Conservation (phyloP, 306 rosid genomes). For the Trifolium fragiferum region DNA sequence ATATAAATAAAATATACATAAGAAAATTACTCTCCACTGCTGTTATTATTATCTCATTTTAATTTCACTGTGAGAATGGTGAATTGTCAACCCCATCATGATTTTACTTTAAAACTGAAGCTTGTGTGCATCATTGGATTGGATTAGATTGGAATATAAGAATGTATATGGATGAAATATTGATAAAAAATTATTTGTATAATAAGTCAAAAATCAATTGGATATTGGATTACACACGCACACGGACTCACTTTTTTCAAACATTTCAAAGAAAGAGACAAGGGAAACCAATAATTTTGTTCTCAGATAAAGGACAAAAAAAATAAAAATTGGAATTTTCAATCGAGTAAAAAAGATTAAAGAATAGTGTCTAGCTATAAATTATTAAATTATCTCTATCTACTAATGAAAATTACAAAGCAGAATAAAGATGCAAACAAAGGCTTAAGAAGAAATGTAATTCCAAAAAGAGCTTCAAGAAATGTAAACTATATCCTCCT, state of each 20-base stretch:
- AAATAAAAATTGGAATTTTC: background rate
- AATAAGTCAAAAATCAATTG: no score
- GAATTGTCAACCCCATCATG: background rate
- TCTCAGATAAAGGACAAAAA: background rate
- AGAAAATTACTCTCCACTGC: background rate
- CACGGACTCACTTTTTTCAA: background rate
- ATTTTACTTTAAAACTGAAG: background rate
- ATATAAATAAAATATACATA: background rate
- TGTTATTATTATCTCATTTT: background rate
- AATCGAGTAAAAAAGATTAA: background rate
- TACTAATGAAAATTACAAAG: background rate
- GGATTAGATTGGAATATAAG: background rate
- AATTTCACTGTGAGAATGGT: background rate
- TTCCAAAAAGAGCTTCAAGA: no score
- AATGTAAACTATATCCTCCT: no score
- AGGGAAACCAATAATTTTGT: background rate
- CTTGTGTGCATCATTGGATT: background rate
- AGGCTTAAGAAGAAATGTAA: no score
- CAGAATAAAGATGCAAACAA: no score
- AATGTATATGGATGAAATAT: background rate
- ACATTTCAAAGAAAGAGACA: background rate
- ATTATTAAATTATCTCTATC: background rate
- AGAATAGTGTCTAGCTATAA: background rate
- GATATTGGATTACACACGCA: no score
- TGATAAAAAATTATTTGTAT: background rate